phyloP scores from a whole-genome alignment of 331 rosid species.

The Acacia pycnantha region DNA sequence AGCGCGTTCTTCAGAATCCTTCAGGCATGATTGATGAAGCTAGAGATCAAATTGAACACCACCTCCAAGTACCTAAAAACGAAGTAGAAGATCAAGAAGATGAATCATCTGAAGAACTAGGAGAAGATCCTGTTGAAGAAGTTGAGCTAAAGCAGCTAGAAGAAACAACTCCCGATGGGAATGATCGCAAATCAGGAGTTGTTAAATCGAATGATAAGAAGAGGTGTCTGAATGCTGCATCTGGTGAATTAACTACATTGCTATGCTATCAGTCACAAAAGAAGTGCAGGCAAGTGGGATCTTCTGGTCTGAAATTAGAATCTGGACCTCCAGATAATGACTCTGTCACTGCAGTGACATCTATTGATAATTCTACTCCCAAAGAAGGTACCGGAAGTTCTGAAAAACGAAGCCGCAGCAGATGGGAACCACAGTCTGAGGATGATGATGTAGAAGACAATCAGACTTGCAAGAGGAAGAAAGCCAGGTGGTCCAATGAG shows the following conservation, averaged over 20 bases:
- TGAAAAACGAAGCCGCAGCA: constrained; percentile 21
- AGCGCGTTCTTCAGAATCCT: not conserved
- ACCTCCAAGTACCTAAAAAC: not conserved
- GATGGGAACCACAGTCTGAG: constrained; percentile 29
- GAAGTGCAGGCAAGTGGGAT: constrained; percentile 19
- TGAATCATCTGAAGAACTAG: constrained; percentile 18
- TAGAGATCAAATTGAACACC: constrained; percentile 2
- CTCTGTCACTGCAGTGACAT: not conserved
- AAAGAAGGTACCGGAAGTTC: constrained; percentile 6
- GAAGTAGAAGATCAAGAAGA: not conserved
- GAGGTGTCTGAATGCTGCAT: constrained; percentile 5
- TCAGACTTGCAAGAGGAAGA: constrained; percentile 16
- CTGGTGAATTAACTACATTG: not conserved
- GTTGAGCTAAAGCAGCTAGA: not conserved
- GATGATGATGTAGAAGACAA: not conserved
- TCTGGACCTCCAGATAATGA: not conserved
- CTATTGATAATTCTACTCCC: constrained; percentile 18
- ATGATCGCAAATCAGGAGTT: not conserved
- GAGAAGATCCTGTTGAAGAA: not conserved
- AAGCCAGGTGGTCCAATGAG: constrained; percentile 26
- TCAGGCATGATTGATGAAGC: not conserved
- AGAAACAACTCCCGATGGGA: not conserved
- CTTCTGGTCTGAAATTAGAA: not conserved
- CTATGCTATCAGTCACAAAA: constrained; percentile 19
- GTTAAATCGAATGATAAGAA: constrained; percentile 6